A percentile compares a stretch with the other conserved stretches of the same genome.
Conservation (phyloP, 2,329 filamentous ascomycete species). For the Penicillium sclerotigenum region DNA sequence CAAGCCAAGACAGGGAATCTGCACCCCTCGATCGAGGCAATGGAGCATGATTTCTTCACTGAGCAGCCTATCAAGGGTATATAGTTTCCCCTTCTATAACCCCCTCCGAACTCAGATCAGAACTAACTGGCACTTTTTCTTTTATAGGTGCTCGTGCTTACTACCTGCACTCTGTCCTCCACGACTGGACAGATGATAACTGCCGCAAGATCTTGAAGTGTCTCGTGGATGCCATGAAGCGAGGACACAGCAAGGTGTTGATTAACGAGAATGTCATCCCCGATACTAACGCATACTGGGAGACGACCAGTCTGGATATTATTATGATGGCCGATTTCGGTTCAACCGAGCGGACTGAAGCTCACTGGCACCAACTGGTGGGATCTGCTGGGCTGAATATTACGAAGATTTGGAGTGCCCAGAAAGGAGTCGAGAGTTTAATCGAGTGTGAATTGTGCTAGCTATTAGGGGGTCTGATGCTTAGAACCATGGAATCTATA, state of each 20-base stretch:
- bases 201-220: slow-evolving; percentile 28
- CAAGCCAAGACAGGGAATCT: slow-evolving; percentile 18
- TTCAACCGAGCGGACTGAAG: slow-evolving; percentile 40
- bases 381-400: slow-evolving; percentile 38
- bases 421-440: slow-evolving; percentile 23
- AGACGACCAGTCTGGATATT: slow-evolving; percentile 39
- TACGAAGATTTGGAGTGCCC: slow-evolving; percentile 31
- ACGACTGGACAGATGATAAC: slow-evolving; percentile 33
- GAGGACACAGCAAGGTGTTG: slow-evolving; percentile 43
- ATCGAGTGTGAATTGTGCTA: slow-evolving; percentile 25
- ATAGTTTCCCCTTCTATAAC: neutral
- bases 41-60: slow-evolving; percentile 49
- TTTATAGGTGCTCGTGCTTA: slow-evolving; percentile 33
- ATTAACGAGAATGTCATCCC: slow-evolving; percentile 47
- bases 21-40: slow-evolving; percentile 24
- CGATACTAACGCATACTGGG: slow-evolving; percentile 33
- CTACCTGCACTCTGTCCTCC: slow-evolving; percentile 34
- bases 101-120: neutral
- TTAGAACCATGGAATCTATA: neutral
- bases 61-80: slow-evolving; percentile 48
- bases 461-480: neutral
- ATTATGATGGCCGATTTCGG: slow-evolving; percentile 44
- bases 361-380: slow-evolving; percentile 37
- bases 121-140: neutral
- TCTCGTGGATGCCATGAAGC: slow-evolving; percentile 33